Base-by-base conservation (phyloP, 2,329 filamentous ascomycete genomes). In the Penicillium sp. region DNA sequence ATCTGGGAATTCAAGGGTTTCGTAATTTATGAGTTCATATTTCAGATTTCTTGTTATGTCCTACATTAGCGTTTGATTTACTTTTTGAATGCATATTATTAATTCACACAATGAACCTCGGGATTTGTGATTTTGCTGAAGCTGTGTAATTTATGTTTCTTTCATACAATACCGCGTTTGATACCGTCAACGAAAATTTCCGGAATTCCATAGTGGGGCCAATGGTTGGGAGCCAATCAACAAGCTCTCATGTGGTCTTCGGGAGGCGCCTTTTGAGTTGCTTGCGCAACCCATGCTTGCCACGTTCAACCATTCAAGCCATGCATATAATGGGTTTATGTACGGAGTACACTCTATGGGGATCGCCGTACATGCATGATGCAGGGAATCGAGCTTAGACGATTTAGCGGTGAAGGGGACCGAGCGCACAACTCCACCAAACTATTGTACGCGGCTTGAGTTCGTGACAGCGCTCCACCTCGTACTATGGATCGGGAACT, bases 401-500 rank as follows among this genome's bases (percentile, higher is more conserved):
- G 42, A 10, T 5, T 31, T 29, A 31, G 42, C 42, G 42, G 42
- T 44, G 42, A 31, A 40, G 38, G 38, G 38, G 38, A 21, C 38
- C 38, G 38, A 40, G 38, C 38, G 38, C 18, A 40, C 38, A 18
- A 18, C 38, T 39, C 48, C 50, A 52, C 50, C 45, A 13, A 44
- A 44, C 24, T 44, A 44, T 40, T 40, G 38, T 40, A 40, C 38
- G 18, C 38, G 38, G 38, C 27, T 16, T 21, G 27, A 16, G 42
- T 44, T 16, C 16, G 16, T 44, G 39, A 53, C 50, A 44, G 40
- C 27, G 21, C 9, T 40, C 38, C 38, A 40, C 38, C 3, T 8
- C n/a, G 18, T 21, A 16, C 38, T 40, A 40, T 40, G 38, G 38
- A 60, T 64, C 38, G 56, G 60, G 11, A 62, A 58, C 42, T 62